A percentile compares a stretch with the other conserved stretches of the same genome.
Conservation (phyloP, 2,329 filamentous ascomycete genomes). For the Phialocephala sp. region DNA sequence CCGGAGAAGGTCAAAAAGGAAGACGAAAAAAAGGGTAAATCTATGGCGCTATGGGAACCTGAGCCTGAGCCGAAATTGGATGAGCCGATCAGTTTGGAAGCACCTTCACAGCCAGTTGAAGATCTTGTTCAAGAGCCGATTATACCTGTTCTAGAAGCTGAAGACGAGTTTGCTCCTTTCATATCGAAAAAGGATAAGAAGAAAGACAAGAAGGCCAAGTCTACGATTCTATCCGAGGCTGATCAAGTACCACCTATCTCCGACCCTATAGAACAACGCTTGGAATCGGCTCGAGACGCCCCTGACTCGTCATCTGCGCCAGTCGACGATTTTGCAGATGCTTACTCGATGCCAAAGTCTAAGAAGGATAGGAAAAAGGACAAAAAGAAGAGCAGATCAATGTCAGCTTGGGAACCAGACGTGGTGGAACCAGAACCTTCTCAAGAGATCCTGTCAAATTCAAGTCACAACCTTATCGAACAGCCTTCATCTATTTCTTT, state of each 20-base stretch:
- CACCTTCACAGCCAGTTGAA: not conserved
- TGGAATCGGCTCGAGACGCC: not conserved
- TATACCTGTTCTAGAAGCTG: not conserved
- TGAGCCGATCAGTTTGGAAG: not conserved
- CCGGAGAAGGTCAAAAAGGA: constrained; percentile 40
- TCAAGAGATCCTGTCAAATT: not conserved
- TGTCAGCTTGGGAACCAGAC: not conserved
- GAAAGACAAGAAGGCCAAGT: constrained; percentile 19
- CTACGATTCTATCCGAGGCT: constrained; percentile 6
- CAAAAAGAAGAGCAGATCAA: constrained; percentile 17
- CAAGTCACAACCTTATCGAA: not conserved
- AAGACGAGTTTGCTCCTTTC: not conserved
- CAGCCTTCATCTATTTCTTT: not conserved
- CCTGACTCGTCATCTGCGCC: not conserved
- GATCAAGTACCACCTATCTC: not conserved
- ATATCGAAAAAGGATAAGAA: constrained; percentile 2
- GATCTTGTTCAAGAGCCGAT: constrained; percentile 4
- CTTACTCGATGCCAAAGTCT: constrained; percentile 10
- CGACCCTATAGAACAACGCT: not conserved
- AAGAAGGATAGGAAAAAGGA: constrained; percentile 20
- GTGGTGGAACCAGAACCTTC: not conserved
- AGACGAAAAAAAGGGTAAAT: constrained; percentile 12
- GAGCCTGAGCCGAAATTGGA: constrained; percentile 7
- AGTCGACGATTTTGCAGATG: constrained; percentile 10
- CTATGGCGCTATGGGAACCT: constrained; percentile 1